Base-by-base conservation (phyloP, 805 yeast genomes). In the Blastobotrys terrestris region DNA sequence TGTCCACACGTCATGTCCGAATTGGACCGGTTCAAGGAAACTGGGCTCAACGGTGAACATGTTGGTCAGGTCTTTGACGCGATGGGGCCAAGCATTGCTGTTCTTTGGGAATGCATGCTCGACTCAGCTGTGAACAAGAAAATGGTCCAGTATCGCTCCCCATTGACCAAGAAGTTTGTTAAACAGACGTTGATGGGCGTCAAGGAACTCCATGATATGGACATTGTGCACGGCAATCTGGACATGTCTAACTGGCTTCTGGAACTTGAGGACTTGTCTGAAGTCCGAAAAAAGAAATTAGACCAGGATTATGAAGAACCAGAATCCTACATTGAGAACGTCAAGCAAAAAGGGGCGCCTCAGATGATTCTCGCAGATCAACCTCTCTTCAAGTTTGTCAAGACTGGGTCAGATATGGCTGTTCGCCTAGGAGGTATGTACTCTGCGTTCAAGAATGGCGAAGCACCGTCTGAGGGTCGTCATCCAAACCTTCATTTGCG, bases 291-390 rank as follows among this genome's bases (percentile, higher is more conserved):
- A 15, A 40, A 44, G 8, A 21, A 48, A 5, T 21, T 45, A 21
- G 48, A 49, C 39, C 21, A 49, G 22, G 40, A 26, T 7, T 19
- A 31, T 14, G 48, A 49, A 14, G 41, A 19, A 3, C 49, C 49
- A 39, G 22, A 47, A 44, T 15, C 20, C 16, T 15, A 15, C 13
- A 20, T 41, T 13, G 44, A 41, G 19, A 41, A 41, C 44, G 19
- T 15, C 8, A 47, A 47, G 44, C 52, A 49, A 22, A 49, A 49
- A 39, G 52, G 52, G 14, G 43, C 22, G 7, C 52, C 52, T n/a
- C 41, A 49, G 4, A 21, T 26, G 19, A 44, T 49, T 22, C 21
- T 31, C 8, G 22, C 22, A 18, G 39, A 18, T 11, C 16, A 14
- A 16, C 52, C 52, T 11, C 41, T 49, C n/a, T 18, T 14, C 42